Conservation (phyloP, 805 yeast genomes). For the Schwanniomyces pseudopolymorphus region DNA sequence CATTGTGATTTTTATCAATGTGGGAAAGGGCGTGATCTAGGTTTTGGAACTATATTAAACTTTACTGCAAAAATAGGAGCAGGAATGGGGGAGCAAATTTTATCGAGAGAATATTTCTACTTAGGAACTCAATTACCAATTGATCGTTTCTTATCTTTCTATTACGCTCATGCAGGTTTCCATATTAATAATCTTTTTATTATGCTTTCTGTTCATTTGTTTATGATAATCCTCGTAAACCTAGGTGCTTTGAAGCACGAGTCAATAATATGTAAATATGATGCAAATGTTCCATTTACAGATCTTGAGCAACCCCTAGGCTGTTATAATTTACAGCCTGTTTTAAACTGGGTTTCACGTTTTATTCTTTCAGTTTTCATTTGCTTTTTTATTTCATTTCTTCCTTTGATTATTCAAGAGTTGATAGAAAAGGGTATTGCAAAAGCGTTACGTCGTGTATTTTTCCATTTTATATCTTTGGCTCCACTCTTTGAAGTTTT, state of each 20-base stretch:
- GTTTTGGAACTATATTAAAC: conserved; percentile 87
- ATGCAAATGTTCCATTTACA: conserved; percentile 66
- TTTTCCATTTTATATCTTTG: conserved; percentile 74
- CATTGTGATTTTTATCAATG: conserved; percentile 96
- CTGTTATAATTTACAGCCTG: conserved; percentile 82
- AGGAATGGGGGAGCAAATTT: conserved; percentile 96
- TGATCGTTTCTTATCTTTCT: conserved; percentile 87
- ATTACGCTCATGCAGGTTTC: conserved; percentile 96
- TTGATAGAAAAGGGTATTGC: conserved; percentile 79
- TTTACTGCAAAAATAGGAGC: conserved; percentile 96
- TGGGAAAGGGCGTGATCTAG: conserved; percentile 95
- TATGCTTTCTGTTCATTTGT: conserved; percentile 80
- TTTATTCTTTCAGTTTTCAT: conserved; percentile 88
- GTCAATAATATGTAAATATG: conserved; percentile 64
- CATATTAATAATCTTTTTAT: conserved; percentile 90
- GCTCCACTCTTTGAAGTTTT: conserved; percentile 94
- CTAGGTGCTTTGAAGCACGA: conserved; percentile 79
- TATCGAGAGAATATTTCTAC: conserved; percentile 89
- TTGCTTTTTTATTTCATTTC: conserved; percentile 88
- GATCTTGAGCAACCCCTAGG: conserved; percentile 77
- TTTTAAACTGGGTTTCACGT: conserved; percentile 85
- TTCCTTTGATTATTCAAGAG: conserved; percentile 87
- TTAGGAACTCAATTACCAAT: conserved; percentile 86
- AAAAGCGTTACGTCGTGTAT: conserved; percentile 68
- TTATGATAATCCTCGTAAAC: conserved; percentile 76